phyloP scores from a whole-genome alignment of 352 stramenopile species.

The Phytophthora kernoviae region DNA sequence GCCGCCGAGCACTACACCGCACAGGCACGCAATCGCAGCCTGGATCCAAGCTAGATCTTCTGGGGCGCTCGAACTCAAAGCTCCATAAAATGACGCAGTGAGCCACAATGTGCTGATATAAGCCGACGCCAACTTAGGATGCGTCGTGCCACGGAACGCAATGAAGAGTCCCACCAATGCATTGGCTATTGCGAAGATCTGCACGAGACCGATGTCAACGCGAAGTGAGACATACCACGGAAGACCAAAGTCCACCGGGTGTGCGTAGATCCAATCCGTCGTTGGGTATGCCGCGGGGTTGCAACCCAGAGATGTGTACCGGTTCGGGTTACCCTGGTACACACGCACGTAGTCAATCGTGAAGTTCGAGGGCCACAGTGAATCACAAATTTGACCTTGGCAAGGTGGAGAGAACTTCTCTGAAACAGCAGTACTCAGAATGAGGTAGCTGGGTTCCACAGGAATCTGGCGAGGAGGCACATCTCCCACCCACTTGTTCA shows the following conservation, averaged over 20 bases:
- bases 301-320: slow-evolving; percentile 93
- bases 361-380: slow-evolving; percentile 91
- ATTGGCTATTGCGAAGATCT: slow-evolving; percentile 68
- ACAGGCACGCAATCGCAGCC: slow-evolving; percentile 64
- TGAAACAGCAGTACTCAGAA: slow-evolving; percentile 97
- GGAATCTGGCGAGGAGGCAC: slow-evolving; percentile 89
- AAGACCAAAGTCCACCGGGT: slow-evolving; percentile 85
- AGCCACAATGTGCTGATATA: slow-evolving; percentile 71
- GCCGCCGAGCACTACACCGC: slow-evolving; percentile 71
- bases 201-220: slow-evolving; percentile 47
- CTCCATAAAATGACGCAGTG: slow-evolving; percentile 70
- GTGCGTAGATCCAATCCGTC: slow-evolving; percentile 90
- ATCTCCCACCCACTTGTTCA: slow-evolving; percentile 80
- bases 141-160: slow-evolving; percentile 55
- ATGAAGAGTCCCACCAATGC: slow-evolving; percentile 57
- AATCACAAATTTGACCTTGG: slow-evolving; percentile 92
- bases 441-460: slow-evolving; percentile 96
- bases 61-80: slow-evolving; percentile 54
- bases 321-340: slow-evolving; percentile 92
- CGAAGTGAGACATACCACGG: slow-evolving; percentile 81
- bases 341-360: slow-evolving; percentile 96
- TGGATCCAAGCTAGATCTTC: slow-evolving; percentile 75
- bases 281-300: slow-evolving; percentile 92
- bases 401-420: slow-evolving; percentile 95
- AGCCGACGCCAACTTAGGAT: slow-evolving; percentile 54